Conservation (phyloP, 2,329 filamentous ascomycete species). For the Aspergillus transmontanensis region DNA sequence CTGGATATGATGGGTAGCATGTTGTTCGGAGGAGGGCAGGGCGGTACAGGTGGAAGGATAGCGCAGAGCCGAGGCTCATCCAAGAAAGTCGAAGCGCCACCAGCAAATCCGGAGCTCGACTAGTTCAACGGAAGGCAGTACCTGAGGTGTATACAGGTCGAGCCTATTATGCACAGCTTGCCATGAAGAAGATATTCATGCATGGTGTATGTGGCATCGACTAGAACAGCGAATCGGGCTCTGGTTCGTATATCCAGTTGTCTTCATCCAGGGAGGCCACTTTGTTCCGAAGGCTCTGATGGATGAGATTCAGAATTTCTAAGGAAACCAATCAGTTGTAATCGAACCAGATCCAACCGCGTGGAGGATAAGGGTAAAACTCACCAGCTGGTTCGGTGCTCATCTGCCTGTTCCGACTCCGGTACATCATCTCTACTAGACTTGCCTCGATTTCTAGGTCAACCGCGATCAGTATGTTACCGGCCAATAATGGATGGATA, state of each 20-base stretch:
- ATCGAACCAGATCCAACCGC: not conserved
- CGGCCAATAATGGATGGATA: not conserved
- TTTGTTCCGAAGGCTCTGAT: conserved; percentile 70
- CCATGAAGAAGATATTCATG: conserved; percentile 7
- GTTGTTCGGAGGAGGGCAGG: conserved; percentile 73
- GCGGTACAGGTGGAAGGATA: conserved; percentile 41
- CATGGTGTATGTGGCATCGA: conserved; percentile 8
- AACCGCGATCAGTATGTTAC: conserved; percentile 13
- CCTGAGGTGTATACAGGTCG: not conserved
- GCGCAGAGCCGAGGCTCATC: conserved; percentile 36
- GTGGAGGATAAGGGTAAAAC: conserved; percentile 24
- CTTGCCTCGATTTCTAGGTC: conserved; percentile 49
- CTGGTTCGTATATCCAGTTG: conserved; percentile 86
- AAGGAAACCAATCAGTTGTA: conserved; percentile 11
- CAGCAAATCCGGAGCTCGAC: conserved; percentile 48
- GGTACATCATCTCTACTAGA: conserved; percentile 47
- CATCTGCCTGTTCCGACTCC: conserved; percentile 52
- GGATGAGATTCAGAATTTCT: conserved; percentile 72
- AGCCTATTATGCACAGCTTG: not conserved
- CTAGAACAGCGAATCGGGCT: conserved; percentile 51
- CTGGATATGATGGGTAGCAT: conserved; percentile 98
- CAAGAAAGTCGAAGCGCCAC: conserved; percentile 52
- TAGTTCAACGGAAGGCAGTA: conserved; percentile 25
- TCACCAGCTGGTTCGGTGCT: conserved; percentile 67
- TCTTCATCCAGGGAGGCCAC: conserved; percentile 76